Conservation (phyloP, 495 filamentous ascomycete genomes). For the Aspergillus saccharolyticus region DNA sequence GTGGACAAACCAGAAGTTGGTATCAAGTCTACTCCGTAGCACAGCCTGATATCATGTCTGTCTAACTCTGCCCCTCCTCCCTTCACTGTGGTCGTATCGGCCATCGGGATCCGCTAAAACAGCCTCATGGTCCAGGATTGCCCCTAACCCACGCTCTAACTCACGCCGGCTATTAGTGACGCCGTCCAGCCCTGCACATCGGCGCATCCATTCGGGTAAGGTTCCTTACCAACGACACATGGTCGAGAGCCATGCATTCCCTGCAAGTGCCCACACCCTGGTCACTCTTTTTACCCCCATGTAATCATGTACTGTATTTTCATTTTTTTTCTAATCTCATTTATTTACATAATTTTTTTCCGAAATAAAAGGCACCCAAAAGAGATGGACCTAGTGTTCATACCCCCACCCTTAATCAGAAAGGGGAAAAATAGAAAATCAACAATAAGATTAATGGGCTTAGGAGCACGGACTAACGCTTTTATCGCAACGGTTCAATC, state of each 20-base stretch:
- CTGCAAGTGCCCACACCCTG: conserved; percentile 2
- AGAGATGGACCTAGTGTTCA: too few species aligned
- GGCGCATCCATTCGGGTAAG: conserved; percentile 21
- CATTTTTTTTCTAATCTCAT: too few species aligned
- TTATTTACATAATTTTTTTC: too few species aligned
- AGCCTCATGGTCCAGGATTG: conserved; percentile 19
- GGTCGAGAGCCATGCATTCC: conserved; percentile 20
- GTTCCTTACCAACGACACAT: conserved; percentile 26
- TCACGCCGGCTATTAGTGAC: conserved; percentile 15
- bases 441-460: conserved; percentile 1
- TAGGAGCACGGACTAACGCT: conserved; percentile 27
- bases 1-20: conserved; percentile 16
- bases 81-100: conserved; percentile 20
- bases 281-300: neutral
- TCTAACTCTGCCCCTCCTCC: conserved; percentile 2
- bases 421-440: conserved; percentile 5
- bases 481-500: conserved; percentile 28
- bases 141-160: conserved; percentile 9
- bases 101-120: conserved; percentile 21
- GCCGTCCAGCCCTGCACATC: conserved; percentile 25
- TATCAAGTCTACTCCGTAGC: conserved; percentile 16
- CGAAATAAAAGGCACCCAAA: too few species aligned
- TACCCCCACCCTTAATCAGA: too few species aligned
- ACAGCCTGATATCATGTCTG: conserved; percentile 12
- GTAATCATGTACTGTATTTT: too few species aligned